These are phyloP conservation scores for Botrytis deweyae DNA, from an alignment of 2,329 filamentous ascomycete genomes.

Conservation along the genomic window DNA sequence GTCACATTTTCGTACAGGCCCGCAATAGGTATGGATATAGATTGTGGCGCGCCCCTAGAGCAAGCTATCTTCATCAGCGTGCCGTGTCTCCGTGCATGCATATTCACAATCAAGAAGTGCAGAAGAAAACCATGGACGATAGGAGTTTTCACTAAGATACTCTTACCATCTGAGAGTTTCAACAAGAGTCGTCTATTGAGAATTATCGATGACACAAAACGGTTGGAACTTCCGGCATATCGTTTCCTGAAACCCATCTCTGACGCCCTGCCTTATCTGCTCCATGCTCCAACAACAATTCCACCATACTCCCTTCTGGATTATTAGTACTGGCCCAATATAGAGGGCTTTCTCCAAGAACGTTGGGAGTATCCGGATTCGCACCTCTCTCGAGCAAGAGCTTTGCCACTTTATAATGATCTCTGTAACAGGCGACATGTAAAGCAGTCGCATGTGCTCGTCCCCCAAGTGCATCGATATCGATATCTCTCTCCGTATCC, in stretches of 20 bases:
- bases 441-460: constrained; percentile 27
- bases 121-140: neutral
- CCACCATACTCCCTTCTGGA: constrained; percentile 20
- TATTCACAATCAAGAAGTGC: neutral
- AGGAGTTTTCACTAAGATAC: neutral
- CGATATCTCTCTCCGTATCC: constrained; percentile 23
- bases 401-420: constrained; percentile 27
- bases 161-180: neutral
- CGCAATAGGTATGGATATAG: neutral
- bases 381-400: constrained; percentile 30
- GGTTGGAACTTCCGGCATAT: too few species aligned
- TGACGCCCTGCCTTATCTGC: constrained; percentile 14
- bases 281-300: constrained; percentile 28
- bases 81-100: neutral
- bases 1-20: neutral
- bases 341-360: constrained; percentile 24
- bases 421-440: constrained; percentile 29
- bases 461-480: constrained; percentile 30
- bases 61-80: neutral
- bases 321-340: constrained; percentile 24
- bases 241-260: neutral
- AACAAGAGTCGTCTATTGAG: neutral
- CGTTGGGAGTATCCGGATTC: constrained; percentile 27
- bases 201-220: neutral
- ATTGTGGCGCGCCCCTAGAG: neutral